Evolutionary conservation across 441 rosid genomes (phyloP), one percentile per base, ranked within the genome.

Genomic region (Sinapis alba): DNA sequence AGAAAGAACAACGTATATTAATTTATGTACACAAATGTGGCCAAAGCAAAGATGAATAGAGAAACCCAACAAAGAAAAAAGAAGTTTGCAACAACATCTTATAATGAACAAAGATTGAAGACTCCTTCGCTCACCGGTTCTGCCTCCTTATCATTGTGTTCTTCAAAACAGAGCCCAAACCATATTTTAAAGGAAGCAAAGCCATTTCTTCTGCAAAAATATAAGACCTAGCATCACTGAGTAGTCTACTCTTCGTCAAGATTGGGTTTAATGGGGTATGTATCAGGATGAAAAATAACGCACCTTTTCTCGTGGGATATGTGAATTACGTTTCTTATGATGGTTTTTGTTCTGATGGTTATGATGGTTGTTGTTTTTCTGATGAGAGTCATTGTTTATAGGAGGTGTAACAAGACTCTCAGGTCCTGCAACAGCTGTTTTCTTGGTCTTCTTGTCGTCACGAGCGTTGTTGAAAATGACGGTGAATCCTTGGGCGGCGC

Each of bases 401-500:
- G 74, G 75, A 68, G 81, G 74, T 56, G 75, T 3, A 64, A 73
- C 78, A 0, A 78, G 34, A 57, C 81, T 73, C 57, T 78, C 74
- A 27, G 81, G 81, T 45, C 16, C 71, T 3, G 78, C 75, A 0
- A 68, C 78, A 4, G 81, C 78, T 5, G 78, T 62, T 78, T 78
- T 78, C 75, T 62, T 68, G 0, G 87, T 86, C 88, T 88, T 94
- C 77, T 91, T 94, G 83, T 94, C 97, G 65, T 91, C 84, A 63
- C 98, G 88, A 78, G 98, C 98, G 59, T 90, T 86, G 87, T 90
- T 90, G 87, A 94, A 94, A 71, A 94, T 90, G 21, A 91, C 90
- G 6, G 98, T 90, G 83, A 90, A 94, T 72, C 98, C 98, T 83
- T 94, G 85, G 0, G 95, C 98, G 28, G 97, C 80, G 45, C 89